These are phyloP conservation scores for Coleophoma crateriformis DNA, from an alignment of 2,329 filamentous ascomycete genomes.

Conservation along the genomic window DNA sequence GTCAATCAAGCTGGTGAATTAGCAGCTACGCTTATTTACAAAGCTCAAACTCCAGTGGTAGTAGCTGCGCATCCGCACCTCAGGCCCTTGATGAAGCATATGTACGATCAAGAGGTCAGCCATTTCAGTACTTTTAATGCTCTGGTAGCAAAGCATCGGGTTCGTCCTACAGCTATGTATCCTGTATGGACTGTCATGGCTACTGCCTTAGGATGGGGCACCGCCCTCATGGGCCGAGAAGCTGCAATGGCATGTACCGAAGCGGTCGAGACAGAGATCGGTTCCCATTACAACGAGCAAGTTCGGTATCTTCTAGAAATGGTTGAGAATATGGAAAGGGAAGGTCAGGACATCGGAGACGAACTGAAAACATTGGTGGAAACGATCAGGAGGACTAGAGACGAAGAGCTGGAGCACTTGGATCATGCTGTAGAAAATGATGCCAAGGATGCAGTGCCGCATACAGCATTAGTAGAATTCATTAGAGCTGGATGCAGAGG, in stretches of 20 bases:
- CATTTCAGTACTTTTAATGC: constrained; percentile 84
- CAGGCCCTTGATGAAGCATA: constrained; percentile 87
- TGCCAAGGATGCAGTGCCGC: constrained; percentile 81
- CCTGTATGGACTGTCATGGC: constrained; percentile 82
- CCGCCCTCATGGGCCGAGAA: constrained; percentile 82
- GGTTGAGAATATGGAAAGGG: constrained; percentile 66
- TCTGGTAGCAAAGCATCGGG: constrained; percentile 77
- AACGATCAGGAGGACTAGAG: constrained; percentile 77
- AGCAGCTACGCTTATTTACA: constrained; percentile 93
- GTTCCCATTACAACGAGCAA: constrained; percentile 91
- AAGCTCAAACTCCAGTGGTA: constrained; percentile 78
- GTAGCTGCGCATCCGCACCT: constrained; percentile 79
- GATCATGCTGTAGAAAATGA: constrained; percentile 94
- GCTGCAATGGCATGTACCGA: constrained; percentile 99
- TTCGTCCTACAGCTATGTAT: constrained; percentile 89
- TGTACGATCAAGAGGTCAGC: constrained; percentile 93
- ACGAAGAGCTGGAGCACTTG: constrained; percentile 95
- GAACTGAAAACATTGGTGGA: constrained; percentile 70
- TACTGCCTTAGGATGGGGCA: constrained; percentile 80
- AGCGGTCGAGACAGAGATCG: constrained; percentile 97
- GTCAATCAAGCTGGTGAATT: constrained; percentile 98
- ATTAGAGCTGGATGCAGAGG: constrained; percentile 87
- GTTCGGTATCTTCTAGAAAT: constrained; percentile 78
- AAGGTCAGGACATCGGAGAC: constrained; percentile 73
- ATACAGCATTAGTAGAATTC: constrained; percentile 80